These are phyloP conservation scores for Amesomyces nigricolor DNA, from an alignment of 2,329 filamentous ascomycete species.

Conservation along the genomic window DNA sequence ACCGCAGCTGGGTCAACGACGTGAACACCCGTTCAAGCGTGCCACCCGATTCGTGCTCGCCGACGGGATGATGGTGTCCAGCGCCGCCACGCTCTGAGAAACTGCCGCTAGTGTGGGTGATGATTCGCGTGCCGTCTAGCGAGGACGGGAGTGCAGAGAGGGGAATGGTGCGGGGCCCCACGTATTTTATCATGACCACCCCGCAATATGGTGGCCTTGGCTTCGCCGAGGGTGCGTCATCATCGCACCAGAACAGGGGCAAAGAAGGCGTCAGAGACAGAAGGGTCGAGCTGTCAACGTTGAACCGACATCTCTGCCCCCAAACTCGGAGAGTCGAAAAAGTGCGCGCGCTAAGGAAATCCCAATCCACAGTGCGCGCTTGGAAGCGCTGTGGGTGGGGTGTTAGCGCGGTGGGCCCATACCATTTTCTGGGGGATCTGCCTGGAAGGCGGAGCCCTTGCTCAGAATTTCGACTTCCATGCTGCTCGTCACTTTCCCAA, in stretches of 20 bases:
- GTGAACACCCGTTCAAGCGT: conserved; percentile 1
- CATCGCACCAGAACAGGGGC: not conserved
- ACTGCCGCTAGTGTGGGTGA: not conserved
- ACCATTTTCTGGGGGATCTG: no score
- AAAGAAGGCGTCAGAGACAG: no score
- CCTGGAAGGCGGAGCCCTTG: no score
- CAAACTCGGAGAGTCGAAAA: no score
- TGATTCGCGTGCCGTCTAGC: not conserved
- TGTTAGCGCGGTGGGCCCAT: no score
- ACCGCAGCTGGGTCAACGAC: not conserved
- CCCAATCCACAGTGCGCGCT: no score
- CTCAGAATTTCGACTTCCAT: no score
- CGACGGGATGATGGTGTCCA: not conserved
- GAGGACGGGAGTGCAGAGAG: not conserved
- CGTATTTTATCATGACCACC: not conserved
- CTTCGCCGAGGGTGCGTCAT: not conserved
- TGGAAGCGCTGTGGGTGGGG: no score
- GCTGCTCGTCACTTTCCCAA: no score
- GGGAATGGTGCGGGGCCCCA: not conserved
- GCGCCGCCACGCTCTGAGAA: not conserved
- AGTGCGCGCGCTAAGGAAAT: no score
- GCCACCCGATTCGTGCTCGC: conserved; percentile 10
- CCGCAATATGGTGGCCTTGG: not conserved
- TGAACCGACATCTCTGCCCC: no score
- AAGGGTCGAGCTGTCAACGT: not conserved